Evolutionary conservation across 1,139 yeast genomes (phyloP).

Genomic region (Hyphopichia pseudoburtonii): DNA sequence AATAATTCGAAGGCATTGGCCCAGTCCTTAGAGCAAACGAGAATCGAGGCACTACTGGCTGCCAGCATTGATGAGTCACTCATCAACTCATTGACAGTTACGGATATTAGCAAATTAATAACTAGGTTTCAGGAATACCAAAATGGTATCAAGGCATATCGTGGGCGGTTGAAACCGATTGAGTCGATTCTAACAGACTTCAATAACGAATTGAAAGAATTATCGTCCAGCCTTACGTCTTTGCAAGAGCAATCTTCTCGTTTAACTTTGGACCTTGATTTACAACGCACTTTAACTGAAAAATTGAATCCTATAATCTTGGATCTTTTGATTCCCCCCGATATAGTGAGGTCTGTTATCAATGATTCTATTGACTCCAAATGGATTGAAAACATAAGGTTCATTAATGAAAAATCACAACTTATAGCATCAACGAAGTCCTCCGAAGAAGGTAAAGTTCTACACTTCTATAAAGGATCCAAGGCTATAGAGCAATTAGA

Average conservation of each 20-base stretch:
- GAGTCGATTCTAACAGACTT: constrained; percentile 48
- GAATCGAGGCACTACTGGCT: constrained; percentile 6
- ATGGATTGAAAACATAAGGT: constrained; percentile 64
- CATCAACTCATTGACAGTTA: constrained; percentile 8
- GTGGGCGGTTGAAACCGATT: constrained; percentile 36
- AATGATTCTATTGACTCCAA: constrained; percentile 44
- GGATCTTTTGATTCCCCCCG: constrained; percentile 75
- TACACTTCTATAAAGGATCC: constrained; percentile 25
- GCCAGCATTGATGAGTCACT: not conserved
- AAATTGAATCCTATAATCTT: constrained; percentile 70
- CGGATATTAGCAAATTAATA: constrained; percentile 14
- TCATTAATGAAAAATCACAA: constrained; percentile 55
- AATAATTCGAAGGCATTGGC: not conserved
- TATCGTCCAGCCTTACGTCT: constrained; percentile 60
- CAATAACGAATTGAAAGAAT: constrained; percentile 53
- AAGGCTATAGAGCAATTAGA: constrained; percentile 36
- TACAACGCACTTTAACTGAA: constrained; percentile 55
- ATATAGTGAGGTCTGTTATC: constrained; percentile 49
- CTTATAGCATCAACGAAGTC: constrained; percentile 34
- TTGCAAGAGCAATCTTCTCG: constrained; percentile 52
- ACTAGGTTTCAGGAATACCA: constrained; percentile 34
- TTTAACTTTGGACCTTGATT: constrained; percentile 37
- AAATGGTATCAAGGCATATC: constrained; percentile 35
- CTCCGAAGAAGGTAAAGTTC: constrained; percentile 10
- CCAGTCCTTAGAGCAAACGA: constrained; percentile 17